Evolutionary conservation across 139 green algal species (phyloP), one percentile per base, ranked within the genome.

Genomic region (Protoeuglena noctilucae): DNA sequence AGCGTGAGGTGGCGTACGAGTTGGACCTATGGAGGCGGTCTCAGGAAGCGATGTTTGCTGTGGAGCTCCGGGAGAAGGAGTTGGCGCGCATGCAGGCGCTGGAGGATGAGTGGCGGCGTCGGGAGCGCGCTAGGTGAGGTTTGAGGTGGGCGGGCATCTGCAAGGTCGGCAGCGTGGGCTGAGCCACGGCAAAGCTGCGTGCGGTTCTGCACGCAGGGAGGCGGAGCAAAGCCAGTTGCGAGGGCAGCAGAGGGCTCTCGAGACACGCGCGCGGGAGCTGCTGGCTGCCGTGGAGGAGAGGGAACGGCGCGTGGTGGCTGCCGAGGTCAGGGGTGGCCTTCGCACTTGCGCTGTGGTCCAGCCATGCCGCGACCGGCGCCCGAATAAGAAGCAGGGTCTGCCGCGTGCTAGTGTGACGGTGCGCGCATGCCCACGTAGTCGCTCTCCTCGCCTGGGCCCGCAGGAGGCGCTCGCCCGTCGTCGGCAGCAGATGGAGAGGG

Each of bases 1-100:
- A 84, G 56, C 77, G 74, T 26, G 39, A 68, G 19, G 68, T 54
- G 3, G 72, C 76, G 0, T 85, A 63, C 50, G 65, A 82, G 61
- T 63, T 85, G 29, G 77, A 85, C 54, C 60, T 74, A 2, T 85
- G 77, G 77, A 57, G 58, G 46, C 49, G 28, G 2, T 65, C 57
- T 4, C 70, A 82, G 53, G 70, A 82, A 65, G 54, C 49, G 0
- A 49, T 51, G 19, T 82, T 66, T 47, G 62, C 56, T 2, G 60
- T 53, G 0, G 57, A 78, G 46, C 61, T 80, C 47, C 28, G 47
- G 28, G 62, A 73, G 61, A 61, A 69, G 12, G 75, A 83, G 63
- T 40, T 57, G 26, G 53, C 65, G 51, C 71, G 78, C 28, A 79
- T 83, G 70, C 30, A 55, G 3, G 60, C 67, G 27, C 63, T 87